These are phyloP conservation scores for Sclerotinia borealis DNA, from an alignment of 2,329 filamentous ascomycete genomes.

Conservation along the genomic window DNA sequence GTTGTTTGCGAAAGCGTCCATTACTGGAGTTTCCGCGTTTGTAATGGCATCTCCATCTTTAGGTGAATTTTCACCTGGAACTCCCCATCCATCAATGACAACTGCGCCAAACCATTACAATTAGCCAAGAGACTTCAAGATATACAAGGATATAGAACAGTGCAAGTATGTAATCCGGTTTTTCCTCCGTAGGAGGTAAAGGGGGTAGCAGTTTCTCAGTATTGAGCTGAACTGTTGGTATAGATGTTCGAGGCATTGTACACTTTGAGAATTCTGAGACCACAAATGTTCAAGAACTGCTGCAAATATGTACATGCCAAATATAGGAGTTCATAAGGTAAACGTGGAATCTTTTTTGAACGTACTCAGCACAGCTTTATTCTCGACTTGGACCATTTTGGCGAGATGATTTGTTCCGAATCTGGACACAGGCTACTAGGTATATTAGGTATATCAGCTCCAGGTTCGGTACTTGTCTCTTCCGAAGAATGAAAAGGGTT, in stretches of 20 bases:
- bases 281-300: no score
- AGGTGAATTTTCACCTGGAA: conserved; percentile 72
- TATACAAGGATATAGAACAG: conserved; percentile 49
- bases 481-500: background rate
- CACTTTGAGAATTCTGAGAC: no score
- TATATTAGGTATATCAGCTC: conserved; percentile 14
- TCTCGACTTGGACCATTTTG: conserved; percentile 55
- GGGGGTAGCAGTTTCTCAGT: conserved; percentile 9
- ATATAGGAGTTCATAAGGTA: conserved; percentile 17
- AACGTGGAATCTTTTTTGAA: conserved; percentile 29
- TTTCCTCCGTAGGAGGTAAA: background rate
- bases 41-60: conserved; percentile 93
- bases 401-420: conserved; percentile 15
- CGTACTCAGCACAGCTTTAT: conserved; percentile 63
- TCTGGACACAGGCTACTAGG: conserved; percentile 8
- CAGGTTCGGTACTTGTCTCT: conserved; percentile 16
- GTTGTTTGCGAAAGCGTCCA: conserved; percentile 84
- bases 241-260: conserved; percentile 7
- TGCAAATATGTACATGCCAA: background rate
- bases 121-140: conserved; percentile 54
- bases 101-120: conserved; percentile 57
- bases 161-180: conserved; percentile 37
- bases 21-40: conserved; percentile 84
- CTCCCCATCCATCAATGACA: conserved; percentile 99
- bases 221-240: conserved; percentile 11